phyloP scores from a whole-genome alignment of 306 rosid genomes.

The Citrullus colocynthis region DNA sequence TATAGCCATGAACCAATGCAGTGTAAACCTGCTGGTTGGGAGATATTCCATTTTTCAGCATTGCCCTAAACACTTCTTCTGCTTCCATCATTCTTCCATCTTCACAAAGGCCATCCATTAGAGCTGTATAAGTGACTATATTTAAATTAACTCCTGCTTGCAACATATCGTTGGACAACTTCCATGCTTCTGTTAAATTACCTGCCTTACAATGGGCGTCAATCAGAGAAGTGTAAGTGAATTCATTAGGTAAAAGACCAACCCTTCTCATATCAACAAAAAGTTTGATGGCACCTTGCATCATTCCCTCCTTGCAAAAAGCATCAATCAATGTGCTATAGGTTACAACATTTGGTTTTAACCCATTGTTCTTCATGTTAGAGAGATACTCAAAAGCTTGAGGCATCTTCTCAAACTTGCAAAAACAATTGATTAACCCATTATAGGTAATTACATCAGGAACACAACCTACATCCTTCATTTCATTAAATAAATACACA shows the following conservation, averaged over 20 bases:
- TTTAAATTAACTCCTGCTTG: slow-evolving; percentile 48
- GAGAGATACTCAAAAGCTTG: slow-evolving; percentile 50
- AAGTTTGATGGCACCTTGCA: slow-evolving; percentile 63
- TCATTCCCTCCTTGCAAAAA: slow-evolving; percentile 83
- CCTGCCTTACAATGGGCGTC: slow-evolving; percentile 83
- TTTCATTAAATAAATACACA: slow-evolving; percentile 39
- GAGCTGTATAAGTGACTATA: slow-evolving; percentile 51
- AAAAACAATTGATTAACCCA: slow-evolving; percentile 64
- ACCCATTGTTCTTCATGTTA: slow-evolving; percentile 51
- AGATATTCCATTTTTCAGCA: slow-evolving; percentile 45
- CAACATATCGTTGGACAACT: slow-evolving; percentile 59
- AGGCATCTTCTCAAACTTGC: slow-evolving; percentile 61
- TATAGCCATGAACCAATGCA: slow-evolving; percentile 72
- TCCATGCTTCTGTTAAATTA: slow-evolving; percentile 49
- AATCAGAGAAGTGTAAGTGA: slow-evolving; percentile 72
- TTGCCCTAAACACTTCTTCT: slow-evolving; percentile 49
- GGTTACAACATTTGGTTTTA: slow-evolving; percentile 77
- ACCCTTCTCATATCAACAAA: slow-evolving; percentile 72
- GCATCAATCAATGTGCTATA: slow-evolving; percentile 82
- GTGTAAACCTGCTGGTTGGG: slow-evolving; percentile 53
- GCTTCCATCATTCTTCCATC: slow-evolving; percentile 68
- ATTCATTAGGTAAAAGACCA: slow-evolving; percentile 76
- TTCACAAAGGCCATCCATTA: slow-evolving; percentile 75
- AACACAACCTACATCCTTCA: slow-evolving; percentile 54
- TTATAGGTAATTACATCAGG: slow-evolving; percentile 69